Conservation (phyloP, 345 rosid genomes). For the Abelmoschus esculentus region DNA sequence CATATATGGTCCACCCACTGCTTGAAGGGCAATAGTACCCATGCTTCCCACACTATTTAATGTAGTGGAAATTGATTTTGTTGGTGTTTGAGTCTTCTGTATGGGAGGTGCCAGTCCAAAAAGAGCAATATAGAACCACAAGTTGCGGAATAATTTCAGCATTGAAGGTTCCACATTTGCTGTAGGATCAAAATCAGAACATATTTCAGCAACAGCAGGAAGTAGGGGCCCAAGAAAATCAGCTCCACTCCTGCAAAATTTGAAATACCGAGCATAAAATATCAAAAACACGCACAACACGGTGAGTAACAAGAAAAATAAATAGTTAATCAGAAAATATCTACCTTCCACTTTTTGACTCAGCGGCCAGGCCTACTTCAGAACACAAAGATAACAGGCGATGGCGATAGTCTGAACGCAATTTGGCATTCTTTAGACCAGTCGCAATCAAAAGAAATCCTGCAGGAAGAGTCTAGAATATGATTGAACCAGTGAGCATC, state of each 20-base stretch:
- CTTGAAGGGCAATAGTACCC: constrained; percentile 73
- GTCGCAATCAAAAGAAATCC: constrained; percentile 87
- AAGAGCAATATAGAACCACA: constrained; percentile 97
- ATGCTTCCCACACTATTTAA: constrained; percentile 76
- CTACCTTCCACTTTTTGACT: constrained; percentile 94
- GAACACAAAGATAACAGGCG: constrained; percentile 94
- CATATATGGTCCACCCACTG: constrained; percentile 97
- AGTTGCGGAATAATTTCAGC: constrained; percentile 89
- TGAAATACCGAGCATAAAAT: constrained; percentile 11
- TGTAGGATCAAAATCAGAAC: constrained; percentile 92
- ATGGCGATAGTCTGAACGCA: constrained; percentile 89
- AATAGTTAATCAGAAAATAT: constrained; percentile 8
- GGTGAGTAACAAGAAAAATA: constrained; percentile 1
- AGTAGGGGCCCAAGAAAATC: constrained; percentile 95
- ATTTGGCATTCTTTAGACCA: constrained; percentile 57
- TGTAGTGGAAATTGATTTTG: constrained; percentile 65
- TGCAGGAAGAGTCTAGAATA: constrained; percentile 97
- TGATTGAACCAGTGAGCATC: constrained; percentile 47
- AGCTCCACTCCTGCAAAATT: constrained; percentile 85
- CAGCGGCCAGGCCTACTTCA: constrained; percentile 96
- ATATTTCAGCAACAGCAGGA: constrained; percentile 95
- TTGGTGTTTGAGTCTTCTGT: constrained; percentile 45
- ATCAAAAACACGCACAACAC: constrained; percentile 2
- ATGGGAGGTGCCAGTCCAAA: constrained; percentile 98
- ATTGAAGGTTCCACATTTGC: constrained; percentile 83